Conservation (phyloP, 306 rosid genomes). For the Gynostemma pentaphyllum region DNA sequence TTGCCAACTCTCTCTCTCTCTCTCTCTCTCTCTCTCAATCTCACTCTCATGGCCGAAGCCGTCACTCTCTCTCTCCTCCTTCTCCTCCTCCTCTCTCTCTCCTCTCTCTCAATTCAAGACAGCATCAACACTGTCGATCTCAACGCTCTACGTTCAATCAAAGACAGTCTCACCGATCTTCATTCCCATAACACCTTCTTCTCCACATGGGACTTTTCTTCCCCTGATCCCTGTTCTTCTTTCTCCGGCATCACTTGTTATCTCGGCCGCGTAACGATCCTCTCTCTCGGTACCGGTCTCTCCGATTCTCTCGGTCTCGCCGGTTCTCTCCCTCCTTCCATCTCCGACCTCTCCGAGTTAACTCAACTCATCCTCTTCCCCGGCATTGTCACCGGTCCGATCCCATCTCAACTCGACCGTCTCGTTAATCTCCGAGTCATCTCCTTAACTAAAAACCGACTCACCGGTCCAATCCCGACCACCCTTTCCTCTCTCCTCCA, state of each 20-base stretch:
- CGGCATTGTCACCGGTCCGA: slow-evolving; percentile 65
- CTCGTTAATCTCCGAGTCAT: slow-evolving; percentile 53
- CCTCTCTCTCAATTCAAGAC: slow-evolving; percentile 14
- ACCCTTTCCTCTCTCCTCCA: slow-evolving; percentile 27
- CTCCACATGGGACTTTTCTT: slow-evolving; percentile 67
- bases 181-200: slow-evolving; percentile 30
- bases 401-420: slow-evolving; percentile 37
- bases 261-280: slow-evolving; percentile 35
- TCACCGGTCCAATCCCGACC: slow-evolving; percentile 49
- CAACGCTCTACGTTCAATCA: slow-evolving; percentile 40
- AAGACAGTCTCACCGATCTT: slow-evolving; percentile 41
- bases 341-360: slow-evolving; percentile 42
- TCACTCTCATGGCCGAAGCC: not conserved
- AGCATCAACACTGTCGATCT: slow-evolving; percentile 31
- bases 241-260: slow-evolving; percentile 58
- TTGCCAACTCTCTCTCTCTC: not conserved
- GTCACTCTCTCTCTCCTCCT: not conserved
- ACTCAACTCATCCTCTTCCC: slow-evolving; percentile 71
- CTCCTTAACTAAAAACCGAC: slow-evolving; percentile 51
- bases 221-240: slow-evolving; percentile 59
- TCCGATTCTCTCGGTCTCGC: slow-evolving; percentile 35
- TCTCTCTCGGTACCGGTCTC: slow-evolving; percentile 46
- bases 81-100: slow-evolving; percentile 5
- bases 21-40: not conserved
- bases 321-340: slow-evolving; percentile 36